A percentile compares a stretch with the other conserved stretches of the same genome.
These are phyloP conservation scores for Tuber indicum DNA, from an alignment of 495 filamentous ascomycete species.

Conservation along the genomic window DNA sequence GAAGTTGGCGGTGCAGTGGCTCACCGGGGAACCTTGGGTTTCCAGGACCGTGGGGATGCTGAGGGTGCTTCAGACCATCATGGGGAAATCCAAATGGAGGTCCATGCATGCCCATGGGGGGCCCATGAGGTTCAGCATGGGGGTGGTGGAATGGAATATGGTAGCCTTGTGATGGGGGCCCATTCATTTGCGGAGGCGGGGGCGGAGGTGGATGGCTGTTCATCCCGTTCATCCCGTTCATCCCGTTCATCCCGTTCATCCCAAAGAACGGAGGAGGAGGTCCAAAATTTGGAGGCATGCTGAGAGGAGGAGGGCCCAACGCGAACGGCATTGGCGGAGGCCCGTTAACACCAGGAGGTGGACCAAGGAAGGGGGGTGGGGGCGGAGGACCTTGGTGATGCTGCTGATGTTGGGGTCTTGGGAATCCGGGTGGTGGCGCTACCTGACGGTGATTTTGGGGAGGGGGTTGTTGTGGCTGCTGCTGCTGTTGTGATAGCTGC, in stretches of 20 bases:
- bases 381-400: slow-evolving; percentile 40
- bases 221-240: slow-evolving; percentile 28
- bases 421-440: slow-evolving; percentile 40
- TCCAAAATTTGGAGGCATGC: slow-evolving; percentile 35
- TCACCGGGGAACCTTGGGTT: slow-evolving; percentile 34
- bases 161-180: slow-evolving; percentile 34
- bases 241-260: slow-evolving; percentile 28
- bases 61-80: slow-evolving; percentile 40
- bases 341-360: slow-evolving; percentile 35
- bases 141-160: slow-evolving; percentile 41
- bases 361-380: slow-evolving; percentile 36
- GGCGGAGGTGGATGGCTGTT: slow-evolving; percentile 23
- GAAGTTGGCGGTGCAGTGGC: slow-evolving; percentile 35
- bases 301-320: slow-evolving; percentile 40
- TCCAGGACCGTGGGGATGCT: slow-evolving; percentile 34
- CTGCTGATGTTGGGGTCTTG: slow-evolving; percentile 28
- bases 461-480: slow-evolving; percentile 29
- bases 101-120: slow-evolving; percentile 36
- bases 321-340: slow-evolving; percentile 38
- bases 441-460: slow-evolving; percentile 39
- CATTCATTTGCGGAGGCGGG: slow-evolving; percentile 35
- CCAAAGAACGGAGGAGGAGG: slow-evolving; percentile 40
- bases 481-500: slow-evolving; percentile 31
- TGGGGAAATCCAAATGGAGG: slow-evolving; percentile 41
- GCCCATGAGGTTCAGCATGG: slow-evolving; percentile 37